Base-by-base conservation (phyloP, 768 basidiomycete species). In the Coprinopsis cinerea region DNA sequence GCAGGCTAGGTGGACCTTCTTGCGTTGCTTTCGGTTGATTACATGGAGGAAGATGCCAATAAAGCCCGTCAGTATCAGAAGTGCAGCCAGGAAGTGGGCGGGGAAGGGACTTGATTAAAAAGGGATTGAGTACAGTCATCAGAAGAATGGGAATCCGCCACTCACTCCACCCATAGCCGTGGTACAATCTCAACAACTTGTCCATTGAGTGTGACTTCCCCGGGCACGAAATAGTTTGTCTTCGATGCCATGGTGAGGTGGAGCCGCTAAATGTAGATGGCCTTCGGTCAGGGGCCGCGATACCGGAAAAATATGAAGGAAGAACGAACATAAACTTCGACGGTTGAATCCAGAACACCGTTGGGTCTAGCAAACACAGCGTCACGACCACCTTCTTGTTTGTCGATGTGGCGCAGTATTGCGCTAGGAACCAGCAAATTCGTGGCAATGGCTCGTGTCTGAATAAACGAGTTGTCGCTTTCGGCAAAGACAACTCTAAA, bases 161-260 rank as follows among this genome's bases (percentile, higher is more conserved):
- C 81, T 42, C 58, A 86, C 85, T 84, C 77, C 28, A 88, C 66
- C 55, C 70, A 73, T 42, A 88, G 64, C 22, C 82, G 72, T 18
- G 77, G 72, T 14, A 69, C 57, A 10, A 75, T 55, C 4, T 71
- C 69, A 2, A 66, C 71, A 35, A 79, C 54, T 25, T 60, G 49
- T 5, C 75, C 75, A 13, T 63, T 47, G 4, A 80, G 53, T 0
- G 70, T 66, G 3, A 53, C 44, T 48, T 77, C 72, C 4, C 58
- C 48, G 1, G 62, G 49, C 5, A 81, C 59, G 55, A 85, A 87
- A 57, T 82, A 88, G n/a, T 77, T 71, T 1, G 72, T 68, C 55
- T 76, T 75, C 0, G 84, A 82, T 6, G 74, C 65, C 2, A 82
- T 52, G 2, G 83, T 66, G 11, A 88, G 74, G 60, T 85, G 74